Conservation (phyloP, 2,329 filamentous ascomycete species). For the Thelonectria discophora region DNA sequence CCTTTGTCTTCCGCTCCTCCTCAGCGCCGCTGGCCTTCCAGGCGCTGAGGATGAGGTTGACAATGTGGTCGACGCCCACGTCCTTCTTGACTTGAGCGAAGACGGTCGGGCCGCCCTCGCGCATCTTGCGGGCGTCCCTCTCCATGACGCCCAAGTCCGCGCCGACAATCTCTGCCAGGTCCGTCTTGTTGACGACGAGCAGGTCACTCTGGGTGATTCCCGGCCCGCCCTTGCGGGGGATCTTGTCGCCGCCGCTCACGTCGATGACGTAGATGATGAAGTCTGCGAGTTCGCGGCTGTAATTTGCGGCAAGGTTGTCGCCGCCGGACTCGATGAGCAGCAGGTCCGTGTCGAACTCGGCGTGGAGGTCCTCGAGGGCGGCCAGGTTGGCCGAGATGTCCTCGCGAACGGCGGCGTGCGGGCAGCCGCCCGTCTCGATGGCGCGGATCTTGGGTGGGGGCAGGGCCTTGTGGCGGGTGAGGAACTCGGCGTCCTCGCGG, state of each 20-base stretch:
- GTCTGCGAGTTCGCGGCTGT: constrained; percentile 92
- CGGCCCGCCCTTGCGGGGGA: constrained; percentile 93
- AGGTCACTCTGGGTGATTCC: constrained; percentile 97
- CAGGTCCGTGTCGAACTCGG: constrained; percentile 79
- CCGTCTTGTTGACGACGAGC: constrained; percentile 96
- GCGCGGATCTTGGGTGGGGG: constrained; percentile 86
- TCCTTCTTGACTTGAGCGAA: constrained; percentile 98
- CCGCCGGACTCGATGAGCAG: constrained; percentile 95
- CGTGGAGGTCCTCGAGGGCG: constrained; percentile 88
- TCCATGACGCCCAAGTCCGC: constrained; percentile 96
- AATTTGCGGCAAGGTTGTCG: constrained; percentile 97
- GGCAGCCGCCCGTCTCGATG: constrained; percentile 97
- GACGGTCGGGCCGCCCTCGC: constrained; percentile 93
- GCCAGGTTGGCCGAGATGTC: constrained; percentile 95
- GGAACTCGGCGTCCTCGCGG: constrained; percentile 96
- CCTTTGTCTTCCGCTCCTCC: constrained; percentile 61
- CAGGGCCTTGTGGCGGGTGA: constrained; percentile 85
- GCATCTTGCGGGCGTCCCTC: constrained; percentile 90
- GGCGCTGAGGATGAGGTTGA: constrained; percentile 86
- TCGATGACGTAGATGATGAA: constrained; percentile 99
- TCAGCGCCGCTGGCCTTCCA: constrained; percentile 92
- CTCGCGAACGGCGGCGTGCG: constrained; percentile 95
- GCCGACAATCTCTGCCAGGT: constrained; percentile 88
- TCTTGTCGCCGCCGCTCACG: constrained; percentile 94
- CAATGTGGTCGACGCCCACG: constrained; percentile 84